phyloP scores from a whole-genome alignment of 176 grass and related monocot genomes.

The Hsuehochloa calcarea region DNA sequence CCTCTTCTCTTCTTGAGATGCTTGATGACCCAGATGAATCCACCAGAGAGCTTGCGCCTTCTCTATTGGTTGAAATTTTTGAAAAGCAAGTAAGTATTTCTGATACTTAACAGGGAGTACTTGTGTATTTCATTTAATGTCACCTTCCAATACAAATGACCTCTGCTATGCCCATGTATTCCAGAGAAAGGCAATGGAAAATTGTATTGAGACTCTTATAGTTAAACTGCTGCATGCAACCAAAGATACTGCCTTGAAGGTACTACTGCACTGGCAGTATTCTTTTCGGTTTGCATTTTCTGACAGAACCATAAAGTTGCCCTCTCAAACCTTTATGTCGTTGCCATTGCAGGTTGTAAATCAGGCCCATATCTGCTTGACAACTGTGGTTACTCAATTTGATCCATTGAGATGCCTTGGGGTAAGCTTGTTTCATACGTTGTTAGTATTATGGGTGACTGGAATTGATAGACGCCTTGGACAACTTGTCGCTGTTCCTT shows the following conservation, averaged over 20 bases:
- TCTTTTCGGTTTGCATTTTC: slow-evolving; percentile 7
- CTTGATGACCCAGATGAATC: slow-evolving; percentile 69
- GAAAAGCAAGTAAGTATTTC: slow-evolving; percentile 63
- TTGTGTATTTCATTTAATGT: slow-evolving; percentile 30
- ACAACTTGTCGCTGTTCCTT: neutral
- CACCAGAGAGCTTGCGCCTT: slow-evolving; percentile 68
- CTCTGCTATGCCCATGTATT: slow-evolving; percentile 21
- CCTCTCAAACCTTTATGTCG: slow-evolving; percentile 16
- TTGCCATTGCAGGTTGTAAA: slow-evolving; percentile 73
- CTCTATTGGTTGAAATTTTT: slow-evolving; percentile 72
- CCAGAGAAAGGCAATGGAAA: slow-evolving; percentile 72
- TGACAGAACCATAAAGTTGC: slow-evolving; percentile 20
- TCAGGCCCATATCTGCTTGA: slow-evolving; percentile 85
- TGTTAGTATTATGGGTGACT: neutral
- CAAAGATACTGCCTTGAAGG: slow-evolving; percentile 77
- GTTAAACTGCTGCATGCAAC: slow-evolving; percentile 76
- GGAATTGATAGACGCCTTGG: neutral
- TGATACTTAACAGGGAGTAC: neutral
- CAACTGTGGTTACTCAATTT: slow-evolving; percentile 59
- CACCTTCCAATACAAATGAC: slow-evolving; percentile 38
- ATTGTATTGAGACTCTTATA: slow-evolving; percentile 63
- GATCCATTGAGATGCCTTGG: slow-evolving; percentile 75
- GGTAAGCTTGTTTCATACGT: slow-evolving; percentile 41
- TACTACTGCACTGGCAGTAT: slow-evolving; percentile 31
- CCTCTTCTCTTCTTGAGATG: slow-evolving; percentile 70